Evolutionary conservation across 345 rosid species (phyloP), one percentile per base, ranked within the genome.

Genomic region (Dovyalis caffra): DNA sequence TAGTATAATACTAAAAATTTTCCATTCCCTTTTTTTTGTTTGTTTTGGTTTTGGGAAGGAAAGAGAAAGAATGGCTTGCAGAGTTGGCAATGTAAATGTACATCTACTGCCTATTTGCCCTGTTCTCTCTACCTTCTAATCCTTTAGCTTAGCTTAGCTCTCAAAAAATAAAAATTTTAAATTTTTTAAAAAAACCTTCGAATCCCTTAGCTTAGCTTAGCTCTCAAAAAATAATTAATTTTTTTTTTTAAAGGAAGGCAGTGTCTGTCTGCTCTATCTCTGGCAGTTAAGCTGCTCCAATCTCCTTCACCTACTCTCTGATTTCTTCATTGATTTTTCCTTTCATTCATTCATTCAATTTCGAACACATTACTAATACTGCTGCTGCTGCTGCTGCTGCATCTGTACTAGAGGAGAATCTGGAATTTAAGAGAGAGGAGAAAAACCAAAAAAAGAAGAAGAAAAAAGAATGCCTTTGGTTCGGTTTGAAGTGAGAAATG

Each of bases 231-330:
- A n/a, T n/a, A n/a, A n/a, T n/a, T n/a, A n/a, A n/a, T n/a, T n/a
- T n/a, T n/a, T n/a, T n/a, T n/a, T n/a, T n/a, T n/a, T n/a, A 8
- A 21, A 23, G 26, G 61, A 26, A 12, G 47, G 4, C 12, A 23
- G 61, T 56, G 61, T 56, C 26, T 43, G 60, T n/a, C 12, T 56
- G 61, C n/a, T 9, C 28, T n/a, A 23, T 56, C 15, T 56, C 61
- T 56, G 72, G 93, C 88, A 84, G 96, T 91, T 93, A 86, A 90
- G 90, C 95, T 83, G 89, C 92, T 83, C 47, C 87, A 76, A 80
- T 87, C 96, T 61, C 83, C 75, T 72, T 77, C 84, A 87, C 89
- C 93, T 40, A 81, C 80, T 72, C 77, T 72, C 73, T 73, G 38
- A 34, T 49, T 62, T 45, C 70, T 56, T 73, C 57, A 5, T 64